Evolutionary conservation across 2,329 filamentous ascomycete genomes (phyloP), one percentile per base, ranked within the genome.

Genomic region (Byssochlamys sp.): DNA sequence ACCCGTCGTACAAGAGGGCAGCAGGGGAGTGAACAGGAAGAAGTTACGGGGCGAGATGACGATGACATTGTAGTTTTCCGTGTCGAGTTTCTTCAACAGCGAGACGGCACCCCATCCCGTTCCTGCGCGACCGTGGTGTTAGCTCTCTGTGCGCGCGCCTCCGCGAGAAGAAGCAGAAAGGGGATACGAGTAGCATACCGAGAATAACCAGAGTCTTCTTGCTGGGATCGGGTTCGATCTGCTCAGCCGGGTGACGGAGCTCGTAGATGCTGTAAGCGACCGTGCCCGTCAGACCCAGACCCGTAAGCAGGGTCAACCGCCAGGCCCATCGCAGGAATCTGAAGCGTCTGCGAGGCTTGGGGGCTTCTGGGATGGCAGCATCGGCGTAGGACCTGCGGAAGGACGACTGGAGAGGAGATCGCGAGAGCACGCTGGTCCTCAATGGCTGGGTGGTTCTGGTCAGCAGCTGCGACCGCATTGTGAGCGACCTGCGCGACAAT

Each of bases 31-130:
- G 83, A 99, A 99, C 66, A 99, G 87, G 86, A 99, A 99, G 84
- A 96, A 99, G 80, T 99, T 99, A 73, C 94, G 90, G 56, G 94
- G 94, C 54, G 94, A 97, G 74, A 99, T 90, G 73, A 99, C 91
- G 71, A 97, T 77, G 75, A 97, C 92, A 75, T 99, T 97, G 84
- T 97, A 99, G 83, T 97, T 95, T 75, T 95, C 89, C 61, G 92
- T 96, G 72, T 99, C 91, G 76, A 99, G 89, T 74, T 95, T 96
- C 84, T 99, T 99, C 65, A 99, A 84, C 60, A 99, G 86, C 60
- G 92, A 95, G 69, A 99, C 90, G 50, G 92, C 90, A 66, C 87
- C 94, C 94, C 94, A 99, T 66, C 94, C 94, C 67, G 91, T 95
- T 70, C 92, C 92, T 96, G 66, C 53, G 58, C 4, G 28, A 52